Evolutionary conservation across 352 stramenopile genomes (phyloP), one percentile per base, ranked within the genome.

Genomic region (Hyaloperonospora arabidopsidis): DNA sequence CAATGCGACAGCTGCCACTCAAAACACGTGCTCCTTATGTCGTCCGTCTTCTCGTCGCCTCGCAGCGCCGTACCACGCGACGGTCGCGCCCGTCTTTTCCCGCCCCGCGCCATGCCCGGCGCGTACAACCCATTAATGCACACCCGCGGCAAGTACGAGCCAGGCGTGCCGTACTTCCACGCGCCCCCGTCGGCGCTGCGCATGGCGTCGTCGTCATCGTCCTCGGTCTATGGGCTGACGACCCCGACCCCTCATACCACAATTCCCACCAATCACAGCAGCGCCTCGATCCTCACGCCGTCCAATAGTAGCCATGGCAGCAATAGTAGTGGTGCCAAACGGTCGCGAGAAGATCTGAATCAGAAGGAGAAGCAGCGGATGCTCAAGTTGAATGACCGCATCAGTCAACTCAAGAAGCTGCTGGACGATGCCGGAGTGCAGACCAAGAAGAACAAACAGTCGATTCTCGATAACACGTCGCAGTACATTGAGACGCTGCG

Each of bases 281-380:
- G 62, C 7, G 67, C 67, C 6, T 49, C 44, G 2, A 66, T 67
- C 15, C 82, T 74, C 29, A 67, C 67, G 1, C 71, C 68, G 0
- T 55, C 44, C 19, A 49, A 61, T 51, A 63, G 25, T 7, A 29
- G 25, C 25, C 25, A 29, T 29, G 7, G 25, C 25, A 29, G 7
- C 25, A 29, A 29, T 29, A 29, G 25, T 7, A 29, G 25, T 29
- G 7, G 25, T 29, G 25, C 75, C 15, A 87, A 85, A 54, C 79
- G 80, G 32, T 88, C 74, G 3, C 74, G 82, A 12, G 78, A 93
- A 50, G 82, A 90, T 50, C 66, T 93, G 1, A 93, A 93, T 49
- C 32, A 87, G 10, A 90, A 90, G 66, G 82, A 93, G 63, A 93
- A 93, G 69, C 89, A 89, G 71, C 79, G 82, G 59, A 90, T 93